Conservation (phyloP, 768 basidiomycete species). For the Agrocybe pediades region DNA sequence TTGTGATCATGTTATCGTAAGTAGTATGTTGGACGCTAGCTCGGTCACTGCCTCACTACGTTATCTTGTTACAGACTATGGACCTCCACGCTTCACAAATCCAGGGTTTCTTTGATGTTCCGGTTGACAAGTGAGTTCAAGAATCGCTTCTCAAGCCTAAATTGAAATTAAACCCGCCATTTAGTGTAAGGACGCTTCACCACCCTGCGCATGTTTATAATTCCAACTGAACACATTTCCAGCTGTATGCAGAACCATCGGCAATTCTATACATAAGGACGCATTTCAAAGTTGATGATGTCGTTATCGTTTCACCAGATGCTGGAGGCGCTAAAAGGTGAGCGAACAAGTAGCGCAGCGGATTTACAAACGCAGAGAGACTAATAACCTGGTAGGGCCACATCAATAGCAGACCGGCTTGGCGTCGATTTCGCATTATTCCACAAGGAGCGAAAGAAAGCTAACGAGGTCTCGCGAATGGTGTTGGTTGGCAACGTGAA, state of each 20-base stretch:
- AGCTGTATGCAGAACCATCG: slow-evolving; percentile 96
- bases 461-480: slow-evolving; percentile 94
- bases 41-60: slow-evolving; percentile 11
- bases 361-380: slow-evolving; percentile 6
- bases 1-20: slow-evolving; percentile 95
- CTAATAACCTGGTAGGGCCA: slow-evolving; percentile 61
- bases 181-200: slow-evolving; percentile 18
- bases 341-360: slow-evolving; percentile 17
- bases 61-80: slow-evolving; percentile 71
- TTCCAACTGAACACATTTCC: slow-evolving; percentile 21
- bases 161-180: slow-evolving; percentile 13
- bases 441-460: slow-evolving; percentile 98
- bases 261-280: slow-evolving; percentile 93
- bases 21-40: slow-evolving; percentile 30
- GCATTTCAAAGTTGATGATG: slow-evolving; percentile 80
- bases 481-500: slow-evolving; percentile 92
- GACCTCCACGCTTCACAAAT: slow-evolving; percentile 99
- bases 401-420: slow-evolving; percentile 93
- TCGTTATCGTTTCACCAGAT: slow-evolving; percentile 97
- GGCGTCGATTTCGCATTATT: slow-evolving; percentile 98
- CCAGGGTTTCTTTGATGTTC: slow-evolving; percentile 99
- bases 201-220: slow-evolving; percentile 9
- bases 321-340: slow-evolving; percentile 98
- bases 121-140: slow-evolving; percentile 92
- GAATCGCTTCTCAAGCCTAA: slow-evolving; percentile 15